These are phyloP conservation scores for Fusarium azukiicola DNA, from an alignment of 2,329 filamentous ascomycete genomes.

Conservation along the genomic window DNA sequence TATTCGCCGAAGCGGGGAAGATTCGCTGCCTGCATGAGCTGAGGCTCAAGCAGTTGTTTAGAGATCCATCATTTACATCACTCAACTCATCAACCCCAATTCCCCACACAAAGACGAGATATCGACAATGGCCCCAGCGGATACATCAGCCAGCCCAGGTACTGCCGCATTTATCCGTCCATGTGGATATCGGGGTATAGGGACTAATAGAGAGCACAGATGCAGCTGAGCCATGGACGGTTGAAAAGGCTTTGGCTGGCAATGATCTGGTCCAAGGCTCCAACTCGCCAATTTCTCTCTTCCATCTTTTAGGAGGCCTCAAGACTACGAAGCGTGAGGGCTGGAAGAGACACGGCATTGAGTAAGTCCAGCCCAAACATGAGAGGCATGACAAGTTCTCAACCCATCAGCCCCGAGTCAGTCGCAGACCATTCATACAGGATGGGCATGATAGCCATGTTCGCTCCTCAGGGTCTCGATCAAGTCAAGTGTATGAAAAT, in stretches of 20 bases:
- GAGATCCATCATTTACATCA: not conserved
- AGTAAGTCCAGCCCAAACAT: constrained; percentile 35
- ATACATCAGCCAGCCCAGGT: constrained; percentile 13
- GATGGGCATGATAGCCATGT: constrained; percentile 97
- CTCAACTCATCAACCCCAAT: not conserved
- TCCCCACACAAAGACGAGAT: constrained; percentile 16
- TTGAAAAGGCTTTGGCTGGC: constrained; percentile 81
- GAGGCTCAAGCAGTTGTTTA: not conserved
- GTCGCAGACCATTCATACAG: constrained; percentile 99
- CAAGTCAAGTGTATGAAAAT: constrained; percentile 94
- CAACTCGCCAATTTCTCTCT: constrained; percentile 91
- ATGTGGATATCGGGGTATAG: not conserved
- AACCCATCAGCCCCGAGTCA: constrained; percentile 84
- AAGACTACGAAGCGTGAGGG: constrained; percentile 98
- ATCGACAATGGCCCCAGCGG: constrained; percentile 15
- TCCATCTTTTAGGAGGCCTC: constrained; percentile 94
- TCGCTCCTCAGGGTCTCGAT: constrained; percentile 88
- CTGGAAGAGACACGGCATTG: constrained; percentile 93
- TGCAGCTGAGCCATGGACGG: constrained; percentile 66
- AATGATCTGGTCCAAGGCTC: constrained; percentile 77
- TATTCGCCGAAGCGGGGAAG: constrained; percentile 30
- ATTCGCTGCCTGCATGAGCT: constrained; percentile 23
- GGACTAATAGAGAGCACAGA: constrained; percentile 27
- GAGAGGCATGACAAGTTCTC: not conserved
- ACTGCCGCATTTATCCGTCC: not conserved